phyloP scores from a whole-genome alignment of 2,329 filamentous ascomycete genomes.

The Ophiostoma perfectum region DNA sequence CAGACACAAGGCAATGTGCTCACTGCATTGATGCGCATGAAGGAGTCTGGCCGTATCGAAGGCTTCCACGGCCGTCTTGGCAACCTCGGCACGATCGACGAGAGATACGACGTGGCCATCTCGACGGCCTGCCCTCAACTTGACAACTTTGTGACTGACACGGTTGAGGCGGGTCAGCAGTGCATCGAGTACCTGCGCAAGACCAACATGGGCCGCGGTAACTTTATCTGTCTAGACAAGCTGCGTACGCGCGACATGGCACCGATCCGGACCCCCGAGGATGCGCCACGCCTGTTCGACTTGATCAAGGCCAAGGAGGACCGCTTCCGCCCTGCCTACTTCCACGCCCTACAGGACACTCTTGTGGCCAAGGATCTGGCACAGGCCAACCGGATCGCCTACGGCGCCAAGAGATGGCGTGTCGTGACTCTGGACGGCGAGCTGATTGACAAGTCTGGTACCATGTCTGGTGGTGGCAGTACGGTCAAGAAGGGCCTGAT shows the following conservation, averaged over 20 bases:
- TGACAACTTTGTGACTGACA: conserved; percentile 95
- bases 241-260: conserved; percentile 72
- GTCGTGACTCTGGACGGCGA: conserved; percentile 94
- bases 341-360: conserved; percentile 90
- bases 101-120: conserved; percentile 94
- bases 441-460: conserved; percentile 95
- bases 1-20: conserved; percentile 92
- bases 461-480: conserved; percentile 94
- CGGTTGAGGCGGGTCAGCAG: conserved; percentile 91
- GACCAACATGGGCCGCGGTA: conserved; percentile 92
- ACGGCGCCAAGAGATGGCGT: conserved; percentile 87
- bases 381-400: conserved; percentile 96
- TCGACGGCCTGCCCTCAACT: conserved; percentile 89
- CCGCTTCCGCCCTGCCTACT: conserved; percentile 84
- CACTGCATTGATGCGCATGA: conserved; percentile 85
- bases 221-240: conserved; percentile 94
- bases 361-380: conserved; percentile 85
- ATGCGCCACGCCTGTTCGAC: conserved; percentile 88
- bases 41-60: conserved; percentile 92
- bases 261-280: conserved; percentile 80
- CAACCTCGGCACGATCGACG: conserved; percentile 87
- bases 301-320: conserved; percentile 84
- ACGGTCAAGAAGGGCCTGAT: conserved; percentile 88
- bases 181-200: conserved; percentile 97
- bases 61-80: conserved; percentile 94